Conservation (phyloP, 202 grass and related monocot genomes). For the Schoenoplectus triqueter region DNA sequence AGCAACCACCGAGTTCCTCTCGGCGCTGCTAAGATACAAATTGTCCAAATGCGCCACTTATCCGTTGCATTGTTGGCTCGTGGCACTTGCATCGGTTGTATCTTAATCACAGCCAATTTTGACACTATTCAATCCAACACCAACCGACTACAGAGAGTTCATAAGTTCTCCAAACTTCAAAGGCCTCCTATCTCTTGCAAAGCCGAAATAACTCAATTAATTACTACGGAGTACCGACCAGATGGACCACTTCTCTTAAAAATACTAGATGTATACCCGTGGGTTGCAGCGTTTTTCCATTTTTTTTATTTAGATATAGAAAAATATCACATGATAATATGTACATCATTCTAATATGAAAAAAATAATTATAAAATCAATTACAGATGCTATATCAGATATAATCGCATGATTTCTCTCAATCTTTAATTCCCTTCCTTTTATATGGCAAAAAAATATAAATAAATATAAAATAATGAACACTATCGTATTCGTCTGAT, state of each 20-base stretch:
- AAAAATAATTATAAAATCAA: too few relatives aligned
- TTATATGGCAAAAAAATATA: too few relatives aligned
- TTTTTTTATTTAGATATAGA: too few relatives aligned
- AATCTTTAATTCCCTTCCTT: too few relatives aligned
- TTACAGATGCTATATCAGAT: too few relatives aligned
- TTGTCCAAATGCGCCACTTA: conserved; percentile 10
- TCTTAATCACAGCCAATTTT: conserved; percentile 24
- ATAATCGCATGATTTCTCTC: too few relatives aligned
- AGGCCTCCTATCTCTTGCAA: conserved; percentile 14
- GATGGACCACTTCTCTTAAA: conserved; percentile 31
- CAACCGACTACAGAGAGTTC: conserved; percentile 24
- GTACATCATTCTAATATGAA: too few relatives aligned
- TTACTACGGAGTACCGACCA: not conserved
- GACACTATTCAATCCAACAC: conserved; percentile 35
- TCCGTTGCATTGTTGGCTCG: conserved; percentile 9
- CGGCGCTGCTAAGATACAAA: not conserved
- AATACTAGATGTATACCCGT: too few relatives aligned
- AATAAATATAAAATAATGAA: too few relatives aligned
- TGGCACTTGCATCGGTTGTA: conserved; percentile 6
- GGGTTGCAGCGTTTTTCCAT: too few relatives aligned
- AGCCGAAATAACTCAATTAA: not conserved
- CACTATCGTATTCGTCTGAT: too few relatives aligned
- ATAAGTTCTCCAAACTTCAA: conserved; percentile 8
- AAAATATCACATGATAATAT: too few relatives aligned
- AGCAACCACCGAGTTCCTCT: not conserved